Percentiles rank a stretch among this genome's conserved stretches.
These are phyloP conservation scores for Puccinia horiana DNA, from an alignment of 1,284 basidiomycete genomes.

Conservation along the genomic window DNA sequence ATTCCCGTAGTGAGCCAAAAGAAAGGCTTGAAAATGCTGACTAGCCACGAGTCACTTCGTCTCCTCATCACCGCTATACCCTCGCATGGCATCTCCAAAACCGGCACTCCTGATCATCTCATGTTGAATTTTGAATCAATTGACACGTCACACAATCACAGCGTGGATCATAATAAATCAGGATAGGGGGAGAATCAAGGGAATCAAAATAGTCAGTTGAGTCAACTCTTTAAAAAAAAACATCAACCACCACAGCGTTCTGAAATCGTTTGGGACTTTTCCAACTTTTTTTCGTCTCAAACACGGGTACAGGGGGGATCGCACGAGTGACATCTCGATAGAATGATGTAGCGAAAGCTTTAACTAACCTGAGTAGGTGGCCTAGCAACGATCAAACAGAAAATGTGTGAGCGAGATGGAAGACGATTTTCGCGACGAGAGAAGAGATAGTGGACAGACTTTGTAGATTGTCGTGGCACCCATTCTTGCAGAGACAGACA, in stretches of 20 bases:
- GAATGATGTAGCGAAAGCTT: neutral
- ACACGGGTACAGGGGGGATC: neutral
- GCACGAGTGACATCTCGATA: neutral
- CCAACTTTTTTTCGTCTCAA: neutral
- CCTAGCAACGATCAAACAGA: neutral
- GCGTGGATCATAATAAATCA: neutral
- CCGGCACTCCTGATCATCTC: conserved; percentile 36
- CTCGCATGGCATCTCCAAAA: conserved; percentile 66
- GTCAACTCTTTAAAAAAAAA: neutral
- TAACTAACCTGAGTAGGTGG: conserved; percentile 40
- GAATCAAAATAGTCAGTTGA: neutral
- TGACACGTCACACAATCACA: neutral
- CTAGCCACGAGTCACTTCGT: conserved; percentile 87
- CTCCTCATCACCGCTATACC: conserved; percentile 96
- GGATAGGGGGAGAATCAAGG: no score
- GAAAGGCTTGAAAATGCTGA: conserved; percentile 2
- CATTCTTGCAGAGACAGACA: conserved; percentile 11
- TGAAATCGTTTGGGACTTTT: neutral
- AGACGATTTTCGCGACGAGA: neutral
- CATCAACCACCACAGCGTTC: neutral
- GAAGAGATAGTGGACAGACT: neutral
- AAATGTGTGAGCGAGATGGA: neutral
- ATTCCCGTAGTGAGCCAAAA: neutral
- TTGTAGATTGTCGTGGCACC: conserved; percentile 28
- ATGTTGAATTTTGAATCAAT: neutral